Evolutionary conservation across 306 rosid species (phyloP).

Genomic region (Cyclanthera cordifolia): DNA sequence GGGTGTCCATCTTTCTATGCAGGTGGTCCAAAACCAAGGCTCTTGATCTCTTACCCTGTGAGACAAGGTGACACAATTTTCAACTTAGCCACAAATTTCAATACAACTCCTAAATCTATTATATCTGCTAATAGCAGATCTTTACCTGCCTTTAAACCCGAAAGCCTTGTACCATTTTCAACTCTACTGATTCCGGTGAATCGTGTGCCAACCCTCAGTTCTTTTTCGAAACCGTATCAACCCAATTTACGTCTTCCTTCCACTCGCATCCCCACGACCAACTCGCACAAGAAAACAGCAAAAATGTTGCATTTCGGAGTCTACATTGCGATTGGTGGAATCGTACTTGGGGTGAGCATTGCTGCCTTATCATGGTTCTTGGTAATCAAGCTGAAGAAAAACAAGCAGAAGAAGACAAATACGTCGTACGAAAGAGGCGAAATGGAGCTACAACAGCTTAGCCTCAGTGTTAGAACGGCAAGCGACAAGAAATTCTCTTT

Average conservation of each 20-base stretch:
- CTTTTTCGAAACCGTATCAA: conserved; percentile 33
- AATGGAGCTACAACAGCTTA: conserved; percentile 69
- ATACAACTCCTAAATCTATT: conserved; percentile 44
- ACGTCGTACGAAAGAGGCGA: conserved; percentile 37
- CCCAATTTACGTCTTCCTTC: conserved; percentile 36
- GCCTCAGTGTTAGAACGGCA: conserved; percentile 66
- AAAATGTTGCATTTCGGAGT: conserved; percentile 41
- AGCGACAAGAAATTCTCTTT: conserved; percentile 76
- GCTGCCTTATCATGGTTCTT: conserved; percentile 33
- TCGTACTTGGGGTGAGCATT: conserved; percentile 35
- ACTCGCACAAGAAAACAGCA: conserved; percentile 37
- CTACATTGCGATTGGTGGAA: conserved; percentile 37
- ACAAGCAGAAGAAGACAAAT: conserved; percentile 27
- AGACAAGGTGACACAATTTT: conserved; percentile 46
- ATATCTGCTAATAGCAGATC: conserved; percentile 40
- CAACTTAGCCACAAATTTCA: conserved; percentile 56
- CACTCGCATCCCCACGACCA: conserved; percentile 20
- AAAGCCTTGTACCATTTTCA: conserved; percentile 39
- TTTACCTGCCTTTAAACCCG: conserved; percentile 12
- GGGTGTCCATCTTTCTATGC: conserved; percentile 52
- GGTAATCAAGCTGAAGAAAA: conserved; percentile 39
- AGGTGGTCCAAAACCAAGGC: conserved; percentile 24
- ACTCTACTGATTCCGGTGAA: conserved; percentile 57
- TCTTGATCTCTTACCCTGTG: conserved; percentile 63
- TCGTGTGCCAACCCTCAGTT: conserved; percentile 31